Base-by-base conservation (phyloP, 148 eudicot genomes). In the Simmondsia chinensis region DNA sequence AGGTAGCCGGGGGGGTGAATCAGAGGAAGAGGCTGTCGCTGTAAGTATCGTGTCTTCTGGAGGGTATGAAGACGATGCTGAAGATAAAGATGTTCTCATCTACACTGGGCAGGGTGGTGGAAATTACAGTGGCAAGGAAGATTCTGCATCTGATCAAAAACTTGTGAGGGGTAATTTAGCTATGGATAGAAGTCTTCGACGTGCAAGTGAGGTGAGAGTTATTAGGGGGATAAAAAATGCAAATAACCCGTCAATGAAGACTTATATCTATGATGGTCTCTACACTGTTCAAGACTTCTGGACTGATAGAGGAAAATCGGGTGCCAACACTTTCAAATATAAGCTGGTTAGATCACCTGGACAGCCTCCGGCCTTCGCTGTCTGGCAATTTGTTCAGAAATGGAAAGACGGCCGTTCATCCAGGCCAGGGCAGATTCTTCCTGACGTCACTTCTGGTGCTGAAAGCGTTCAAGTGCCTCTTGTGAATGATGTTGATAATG, bases 51-150 rank as follows among this genome's bases (percentile, higher is more conserved):
- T 91, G 20, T 79, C 97, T 4, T 76, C 95, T 9, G 97, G 88
- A 45, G 87, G 81, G 30, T 91, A 91, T 45, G 97, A 81, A 41
- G 94, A 91, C 39, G 66, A 79, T 31, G 84, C 71, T 15, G 83
- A 76, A 5, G 86, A 82, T 38, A 61, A 72, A 21, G 85, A 91
- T 57, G 71, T 85, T 42, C 50, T 91, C 40, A 53, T 91, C 37
- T 91, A 82, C 48, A 74, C 73, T 41, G 97, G 97, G 40, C 95
- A 85, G 29, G 95, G 97, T 65, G 95, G 95, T 63, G 95, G 95
- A 34, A 68, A 64, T 48, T 55, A 81, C 19, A 60, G 49, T 23
- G 64, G 74, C 42, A 82, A 51, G 62, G 85, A 79, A 39, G 73
- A 71, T 26, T 60, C 43, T 48, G 57, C 69, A 30, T 60, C 69